These are phyloP conservation scores for Vitellaria paradoxa DNA, from an alignment of 179 eudicot species.

Conservation along the genomic window DNA sequence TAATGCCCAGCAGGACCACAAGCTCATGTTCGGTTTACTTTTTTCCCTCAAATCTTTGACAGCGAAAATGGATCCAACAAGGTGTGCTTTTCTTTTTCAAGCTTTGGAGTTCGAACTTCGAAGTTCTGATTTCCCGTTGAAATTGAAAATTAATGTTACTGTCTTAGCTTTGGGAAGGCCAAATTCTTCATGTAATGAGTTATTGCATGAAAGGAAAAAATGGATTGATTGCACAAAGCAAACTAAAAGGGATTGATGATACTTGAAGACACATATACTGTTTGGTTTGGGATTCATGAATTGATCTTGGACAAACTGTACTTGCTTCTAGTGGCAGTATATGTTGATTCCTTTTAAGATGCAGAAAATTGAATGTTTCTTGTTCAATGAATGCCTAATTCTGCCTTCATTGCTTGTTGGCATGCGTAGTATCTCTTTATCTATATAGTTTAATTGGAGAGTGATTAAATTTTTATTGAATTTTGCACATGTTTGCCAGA, in stretches of 20 bases:
- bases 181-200: not conserved
- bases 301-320: not conserved
- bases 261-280: not conserved
- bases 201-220: not conserved
- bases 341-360: not conserved
- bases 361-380: not conserved
- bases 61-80: slow-evolving; percentile 75
- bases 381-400: not conserved
- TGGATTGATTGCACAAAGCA: not conserved
- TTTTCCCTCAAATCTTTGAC: slow-evolving; percentile 89
- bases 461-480: not conserved
- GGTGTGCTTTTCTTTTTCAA: slow-evolving; percentile 25
- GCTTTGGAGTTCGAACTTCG: not conserved
- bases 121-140: not conserved
- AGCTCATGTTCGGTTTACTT: slow-evolving; percentile 94
- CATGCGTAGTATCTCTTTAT: not conserved
- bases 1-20: slow-evolving; percentile 79
- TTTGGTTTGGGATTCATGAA: not conserved
- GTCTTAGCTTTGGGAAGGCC: not conserved
- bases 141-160: not conserved
- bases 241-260: not conserved
- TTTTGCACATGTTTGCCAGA: no score
- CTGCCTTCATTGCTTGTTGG: not conserved
- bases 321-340: not conserved
- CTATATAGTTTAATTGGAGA: not conserved